phyloP scores from a whole-genome alignment of 768 basidiomycete species.

The Fistulinella prunicolor region DNA sequence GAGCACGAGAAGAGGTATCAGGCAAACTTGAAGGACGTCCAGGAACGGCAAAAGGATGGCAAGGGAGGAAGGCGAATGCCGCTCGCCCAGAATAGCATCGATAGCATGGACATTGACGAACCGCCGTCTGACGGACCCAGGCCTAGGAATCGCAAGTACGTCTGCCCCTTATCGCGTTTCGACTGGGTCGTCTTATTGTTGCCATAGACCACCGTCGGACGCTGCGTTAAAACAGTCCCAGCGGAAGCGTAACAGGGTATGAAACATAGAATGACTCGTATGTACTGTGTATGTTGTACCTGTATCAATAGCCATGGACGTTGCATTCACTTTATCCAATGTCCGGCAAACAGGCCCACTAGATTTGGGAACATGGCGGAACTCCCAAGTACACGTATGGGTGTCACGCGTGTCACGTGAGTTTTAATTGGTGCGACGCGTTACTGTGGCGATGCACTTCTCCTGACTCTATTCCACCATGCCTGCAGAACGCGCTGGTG shows the following conservation, averaged over 20 bases:
- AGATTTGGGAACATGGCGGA: no score
- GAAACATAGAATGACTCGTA: constrained; percentile 3
- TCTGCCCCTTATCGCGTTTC: constrained; percentile 10
- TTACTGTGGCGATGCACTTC: constrained; percentile 13
- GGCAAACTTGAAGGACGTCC: constrained; percentile 54
- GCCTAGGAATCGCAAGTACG: constrained; percentile 63
- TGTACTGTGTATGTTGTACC: constrained; percentile 3
- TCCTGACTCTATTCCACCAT: constrained; percentile 40
- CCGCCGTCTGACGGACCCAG: constrained; percentile 39
- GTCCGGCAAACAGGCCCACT: no score
- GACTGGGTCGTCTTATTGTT: background rate
- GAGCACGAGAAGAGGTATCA: constrained; percentile 57
- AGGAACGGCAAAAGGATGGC: constrained; percentile 62
- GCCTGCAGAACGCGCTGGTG: constrained; percentile 79
- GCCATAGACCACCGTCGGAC: constrained; percentile 35
- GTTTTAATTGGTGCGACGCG: constrained; percentile 26
- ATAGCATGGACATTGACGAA: constrained; percentile 69
- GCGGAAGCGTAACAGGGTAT: constrained; percentile 61
- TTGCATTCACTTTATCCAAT: no score
- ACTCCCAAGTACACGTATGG: no score
- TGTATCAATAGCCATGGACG: no score
- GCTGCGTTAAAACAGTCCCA: constrained; percentile 44
- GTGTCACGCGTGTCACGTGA: constrained; percentile 37
- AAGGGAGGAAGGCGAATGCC: constrained; percentile 33
- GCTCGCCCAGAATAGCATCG: constrained; percentile 22